Conservation (phyloP, 2,329 filamentous ascomycete genomes). For the Dothiorella sarmentorum region DNA sequence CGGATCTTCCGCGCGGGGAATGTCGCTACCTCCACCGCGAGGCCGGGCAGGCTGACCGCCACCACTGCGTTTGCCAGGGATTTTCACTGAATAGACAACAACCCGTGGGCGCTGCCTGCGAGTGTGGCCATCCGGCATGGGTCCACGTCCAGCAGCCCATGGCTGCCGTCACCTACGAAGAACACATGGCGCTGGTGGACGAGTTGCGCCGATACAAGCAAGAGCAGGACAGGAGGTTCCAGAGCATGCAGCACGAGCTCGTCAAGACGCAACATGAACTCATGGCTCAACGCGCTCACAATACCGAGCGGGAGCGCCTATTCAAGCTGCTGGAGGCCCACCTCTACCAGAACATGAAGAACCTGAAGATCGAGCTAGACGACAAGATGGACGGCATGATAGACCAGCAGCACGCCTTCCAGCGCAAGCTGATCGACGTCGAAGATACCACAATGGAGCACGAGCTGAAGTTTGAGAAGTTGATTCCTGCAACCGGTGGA, state of each 20-base stretch:
- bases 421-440: constrained; percentile 36
- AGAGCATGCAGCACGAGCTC: constrained; percentile 33
- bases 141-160: constrained; percentile 40
- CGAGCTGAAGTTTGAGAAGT: constrained; percentile 36
- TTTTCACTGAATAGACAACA: constrained; percentile 39
- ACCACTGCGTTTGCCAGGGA: constrained; percentile 45
- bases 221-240: constrained; percentile 30
- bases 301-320: constrained; percentile 33
- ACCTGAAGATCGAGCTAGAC: constrained; percentile 38
- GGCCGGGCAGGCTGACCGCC: constrained; percentile 26
- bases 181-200: constrained; percentile 35
- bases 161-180: constrained; percentile 34
- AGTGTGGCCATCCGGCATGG: constrained; percentile 48
- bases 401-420: constrained; percentile 37
- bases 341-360: constrained; percentile 38
- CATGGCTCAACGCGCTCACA: constrained; percentile 32
- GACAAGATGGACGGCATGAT: constrained; percentile 41
- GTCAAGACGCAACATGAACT: constrained; percentile 21
- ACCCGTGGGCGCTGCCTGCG: constrained; percentile 40
- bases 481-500: constrained; percentile 27
- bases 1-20: constrained; percentile 38
- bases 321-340: constrained; percentile 34
- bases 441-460: constrained; percentile 41
- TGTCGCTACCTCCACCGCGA: constrained; percentile 35
- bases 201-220: constrained; percentile 35